Conservation (phyloP, 768 basidiomycete genomes). For the Neoboletus subvelutipes region DNA sequence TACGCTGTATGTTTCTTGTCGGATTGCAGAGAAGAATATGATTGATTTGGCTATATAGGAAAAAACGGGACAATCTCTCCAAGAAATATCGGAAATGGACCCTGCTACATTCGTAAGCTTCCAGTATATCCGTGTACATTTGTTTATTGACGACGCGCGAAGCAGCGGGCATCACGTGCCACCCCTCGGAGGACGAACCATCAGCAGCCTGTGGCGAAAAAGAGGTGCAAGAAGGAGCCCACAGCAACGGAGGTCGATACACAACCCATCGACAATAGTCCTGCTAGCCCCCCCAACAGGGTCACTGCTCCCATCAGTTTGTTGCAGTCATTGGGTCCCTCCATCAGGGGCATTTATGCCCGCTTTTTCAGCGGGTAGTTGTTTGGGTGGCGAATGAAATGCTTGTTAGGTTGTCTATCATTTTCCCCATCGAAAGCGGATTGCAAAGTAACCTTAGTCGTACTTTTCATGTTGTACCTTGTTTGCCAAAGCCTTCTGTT, state of each 20-base stretch:
- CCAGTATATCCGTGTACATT: neutral
- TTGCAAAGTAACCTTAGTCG: too few species aligned
- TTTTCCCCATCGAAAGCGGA: neutral
- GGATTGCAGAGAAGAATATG: neutral
- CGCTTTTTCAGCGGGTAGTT: neutral
- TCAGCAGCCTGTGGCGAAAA: neutral
- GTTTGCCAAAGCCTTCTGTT: slow-evolving; percentile 14
- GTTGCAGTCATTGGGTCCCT: slow-evolving; percentile 2
- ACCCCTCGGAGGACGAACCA: neutral
- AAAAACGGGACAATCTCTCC: slow-evolving; percentile 8
- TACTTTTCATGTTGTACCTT: slow-evolving; percentile 2
- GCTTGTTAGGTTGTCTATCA: neutral
- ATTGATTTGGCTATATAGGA: slow-evolving; percentile 9
- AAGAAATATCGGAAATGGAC: neutral
- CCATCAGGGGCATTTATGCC: neutral
- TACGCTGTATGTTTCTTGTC: slow-evolving; percentile 3
- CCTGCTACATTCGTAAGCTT: neutral
- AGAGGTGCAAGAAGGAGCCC: neutral
- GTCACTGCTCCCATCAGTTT: neutral
- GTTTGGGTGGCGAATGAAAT: neutral
- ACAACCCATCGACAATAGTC: neutral
- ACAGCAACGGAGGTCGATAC: neutral
- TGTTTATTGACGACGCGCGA: neutral
- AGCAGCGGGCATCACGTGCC: neutral
- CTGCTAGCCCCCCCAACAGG: neutral